Conservation (phyloP, 192 early-diverging fungal genomes). For the Borealophlyctis nickersoniae region DNA sequence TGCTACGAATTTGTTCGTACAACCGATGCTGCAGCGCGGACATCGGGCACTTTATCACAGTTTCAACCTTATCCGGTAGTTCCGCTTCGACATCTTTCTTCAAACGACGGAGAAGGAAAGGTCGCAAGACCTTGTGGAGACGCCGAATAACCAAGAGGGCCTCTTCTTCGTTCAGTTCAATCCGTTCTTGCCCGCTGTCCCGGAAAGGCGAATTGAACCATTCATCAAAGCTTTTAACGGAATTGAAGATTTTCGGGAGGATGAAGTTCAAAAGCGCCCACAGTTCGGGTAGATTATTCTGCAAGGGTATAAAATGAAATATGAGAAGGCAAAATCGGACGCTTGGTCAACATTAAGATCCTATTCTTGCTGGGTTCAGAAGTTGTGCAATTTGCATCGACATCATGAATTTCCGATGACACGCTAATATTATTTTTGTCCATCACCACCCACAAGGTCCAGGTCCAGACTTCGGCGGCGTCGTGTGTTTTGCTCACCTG, state of each 20-base stretch:
- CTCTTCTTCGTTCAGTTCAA: conserved; percentile 98
- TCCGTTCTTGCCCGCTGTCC: conserved; percentile 76
- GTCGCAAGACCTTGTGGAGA: conserved; percentile 94
- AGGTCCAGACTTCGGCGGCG: too few relatives aligned
- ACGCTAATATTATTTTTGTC: too few relatives aligned
- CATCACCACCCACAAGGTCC: too few relatives aligned
- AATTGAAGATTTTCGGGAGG: conserved; percentile 93
- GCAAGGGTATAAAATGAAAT: not conserved
- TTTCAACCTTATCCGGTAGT: conserved; percentile 95
- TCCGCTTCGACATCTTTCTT: conserved; percentile 99
- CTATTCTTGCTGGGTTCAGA: not conserved
- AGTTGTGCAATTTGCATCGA: too few relatives aligned
- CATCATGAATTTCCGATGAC: too few relatives aligned
- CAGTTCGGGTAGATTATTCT: conserved; percentile 96
- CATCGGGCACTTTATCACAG: conserved; percentile 87
- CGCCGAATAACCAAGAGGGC: conserved; percentile 91
- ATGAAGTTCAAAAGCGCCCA: conserved; percentile 97
- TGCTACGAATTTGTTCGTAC: conserved; percentile 84
- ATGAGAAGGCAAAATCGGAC: conserved; percentile 13
- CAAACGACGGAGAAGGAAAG: conserved; percentile 91
- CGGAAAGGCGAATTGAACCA: conserved; percentile 98
- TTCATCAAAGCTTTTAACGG: conserved; percentile 95
- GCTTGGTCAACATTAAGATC: not conserved
- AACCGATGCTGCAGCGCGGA: conserved; percentile 80
- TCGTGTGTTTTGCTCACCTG: conserved; percentile 52